Conservation (phyloP, 75 land plant genomes). For the Pinus taeda region DNA sequence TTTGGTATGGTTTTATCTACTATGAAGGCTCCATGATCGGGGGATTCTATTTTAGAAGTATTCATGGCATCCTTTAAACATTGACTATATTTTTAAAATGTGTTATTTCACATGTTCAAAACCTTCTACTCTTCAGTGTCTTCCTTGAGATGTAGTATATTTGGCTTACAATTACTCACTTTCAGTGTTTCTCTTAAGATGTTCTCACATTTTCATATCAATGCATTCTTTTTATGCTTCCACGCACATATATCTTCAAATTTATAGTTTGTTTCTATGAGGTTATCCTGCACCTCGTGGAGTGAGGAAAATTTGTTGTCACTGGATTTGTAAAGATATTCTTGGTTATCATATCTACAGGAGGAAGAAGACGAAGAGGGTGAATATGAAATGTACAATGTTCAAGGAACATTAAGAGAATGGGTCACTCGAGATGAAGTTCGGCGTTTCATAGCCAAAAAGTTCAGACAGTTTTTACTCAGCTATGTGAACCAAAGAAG, state of each 20-base stretch:
- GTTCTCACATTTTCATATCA: background rate
- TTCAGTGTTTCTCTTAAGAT: background rate
- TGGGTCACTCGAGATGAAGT: constrained; percentile 98
- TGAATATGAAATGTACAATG: constrained; percentile 70
- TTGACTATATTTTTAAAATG: no score
- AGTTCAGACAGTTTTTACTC: constrained; percentile 78
- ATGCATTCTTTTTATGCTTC: background rate
- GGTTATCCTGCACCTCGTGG: background rate
- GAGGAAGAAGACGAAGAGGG: constrained; percentile 80
- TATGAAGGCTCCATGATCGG: no score
- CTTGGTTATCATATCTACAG: constrained; percentile 10
- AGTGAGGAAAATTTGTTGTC: background rate
- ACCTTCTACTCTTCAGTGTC: no score
- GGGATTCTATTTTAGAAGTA: no score
- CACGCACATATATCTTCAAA: no score
- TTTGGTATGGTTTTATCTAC: no score
- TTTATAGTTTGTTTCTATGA: background rate
- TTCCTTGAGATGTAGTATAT: no score
- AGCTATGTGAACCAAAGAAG: constrained; percentile 73
- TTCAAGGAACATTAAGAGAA: constrained; percentile 85
- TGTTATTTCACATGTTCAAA: no score
- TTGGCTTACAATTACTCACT: background rate
- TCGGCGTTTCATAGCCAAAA: constrained; percentile 84
- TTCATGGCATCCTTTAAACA: no score
- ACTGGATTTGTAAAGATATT: no score